These are phyloP conservation scores for Taphrina deformans DNA, from an alignment of 1,139 yeast genomes.

Conservation along the genomic window DNA sequence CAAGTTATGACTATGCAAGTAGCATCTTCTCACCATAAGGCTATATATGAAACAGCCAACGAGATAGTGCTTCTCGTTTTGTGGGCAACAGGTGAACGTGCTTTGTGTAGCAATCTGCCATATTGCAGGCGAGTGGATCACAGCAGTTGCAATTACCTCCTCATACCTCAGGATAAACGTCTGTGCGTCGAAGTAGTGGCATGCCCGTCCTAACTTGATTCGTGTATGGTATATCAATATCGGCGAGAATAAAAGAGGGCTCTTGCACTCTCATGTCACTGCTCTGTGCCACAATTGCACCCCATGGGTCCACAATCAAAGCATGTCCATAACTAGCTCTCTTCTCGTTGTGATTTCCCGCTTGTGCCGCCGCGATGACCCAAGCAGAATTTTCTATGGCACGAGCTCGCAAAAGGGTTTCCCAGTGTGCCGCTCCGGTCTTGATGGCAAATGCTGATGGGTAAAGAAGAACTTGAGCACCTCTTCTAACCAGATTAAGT, in stretches of 20 bases:
- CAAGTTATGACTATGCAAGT: no score
- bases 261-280: slow-evolving; percentile 50
- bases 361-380: slow-evolving; percentile 89
- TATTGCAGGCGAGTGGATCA: no score
- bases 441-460: slow-evolving; percentile 92
- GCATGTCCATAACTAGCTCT: slow-evolving; percentile 78
- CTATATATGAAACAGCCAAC: no score
- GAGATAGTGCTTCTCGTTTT: no score
- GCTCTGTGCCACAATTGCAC: slow-evolving; percentile 66
- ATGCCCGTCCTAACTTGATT: slow-evolving; percentile 42
- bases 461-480: slow-evolving; percentile 75
- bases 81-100: no score
- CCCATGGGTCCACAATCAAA: slow-evolving; percentile 82
- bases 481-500: slow-evolving; percentile 60
- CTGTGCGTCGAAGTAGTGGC: slow-evolving; percentile 23
- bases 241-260: slow-evolving; percentile 67
- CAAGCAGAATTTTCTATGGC: slow-evolving; percentile 85
- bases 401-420: slow-evolving; percentile 69
- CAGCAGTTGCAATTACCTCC: no score
- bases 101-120: no score
- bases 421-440: slow-evolving; percentile 94
- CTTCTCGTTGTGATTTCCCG: slow-evolving; percentile 66
- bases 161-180: slow-evolving; percentile 7
- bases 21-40: no score
- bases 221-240: slow-evolving; percentile 59